Evolutionary conservation across 352 stramenopile genomes (phyloP).

Genomic region (Albugo laibachii): DNA sequence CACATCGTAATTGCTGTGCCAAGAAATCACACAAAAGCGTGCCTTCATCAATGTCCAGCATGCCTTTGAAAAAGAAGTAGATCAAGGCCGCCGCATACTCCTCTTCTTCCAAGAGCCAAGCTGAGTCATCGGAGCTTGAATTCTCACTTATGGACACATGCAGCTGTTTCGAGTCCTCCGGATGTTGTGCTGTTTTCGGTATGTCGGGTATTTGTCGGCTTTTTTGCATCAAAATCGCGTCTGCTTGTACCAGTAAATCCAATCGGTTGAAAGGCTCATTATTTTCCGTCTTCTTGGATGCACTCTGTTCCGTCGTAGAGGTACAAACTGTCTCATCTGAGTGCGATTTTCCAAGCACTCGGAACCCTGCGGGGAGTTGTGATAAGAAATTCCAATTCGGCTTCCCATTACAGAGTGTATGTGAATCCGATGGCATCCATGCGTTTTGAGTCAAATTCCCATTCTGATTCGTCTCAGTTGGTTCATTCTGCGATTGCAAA

Average conservation of each 20-base stretch:
- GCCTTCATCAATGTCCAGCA: slow-evolving; percentile 24
- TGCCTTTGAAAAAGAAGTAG: slow-evolving; percentile 36
- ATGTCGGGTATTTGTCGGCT: neutral
- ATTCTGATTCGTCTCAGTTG: neutral
- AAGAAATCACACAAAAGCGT: slow-evolving; percentile 51
- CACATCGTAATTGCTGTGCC: slow-evolving; percentile 40
- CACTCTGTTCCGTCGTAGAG: slow-evolving; percentile 10
- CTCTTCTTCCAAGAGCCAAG: slow-evolving; percentile 37
- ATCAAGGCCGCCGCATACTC: slow-evolving; percentile 41
- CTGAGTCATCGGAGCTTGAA: slow-evolving; percentile 14
- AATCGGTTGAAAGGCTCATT: slow-evolving; percentile 16
- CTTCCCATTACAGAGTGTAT: slow-evolving; percentile 45
- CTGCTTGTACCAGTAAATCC: slow-evolving; percentile 44
- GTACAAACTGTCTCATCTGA: slow-evolving; percentile 2
- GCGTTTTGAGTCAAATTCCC: neutral
- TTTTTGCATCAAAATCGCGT: slow-evolving; percentile 26
- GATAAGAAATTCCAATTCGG: slow-evolving; percentile 14
- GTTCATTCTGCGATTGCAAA: slow-evolving; percentile 1
- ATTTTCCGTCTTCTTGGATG: slow-evolving; percentile 5
- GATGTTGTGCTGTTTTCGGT: neutral
- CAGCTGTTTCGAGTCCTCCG: neutral
- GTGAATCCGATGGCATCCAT: slow-evolving; percentile 1
- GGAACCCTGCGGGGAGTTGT: neutral
- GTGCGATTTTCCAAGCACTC: slow-evolving; percentile 1
- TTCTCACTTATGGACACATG: slow-evolving; percentile 5